Percentiles rank a stretch among this genome's conserved stretches.
Conservation (phyloP, 805 yeast species). For the Cyberlindnera americana region DNA sequence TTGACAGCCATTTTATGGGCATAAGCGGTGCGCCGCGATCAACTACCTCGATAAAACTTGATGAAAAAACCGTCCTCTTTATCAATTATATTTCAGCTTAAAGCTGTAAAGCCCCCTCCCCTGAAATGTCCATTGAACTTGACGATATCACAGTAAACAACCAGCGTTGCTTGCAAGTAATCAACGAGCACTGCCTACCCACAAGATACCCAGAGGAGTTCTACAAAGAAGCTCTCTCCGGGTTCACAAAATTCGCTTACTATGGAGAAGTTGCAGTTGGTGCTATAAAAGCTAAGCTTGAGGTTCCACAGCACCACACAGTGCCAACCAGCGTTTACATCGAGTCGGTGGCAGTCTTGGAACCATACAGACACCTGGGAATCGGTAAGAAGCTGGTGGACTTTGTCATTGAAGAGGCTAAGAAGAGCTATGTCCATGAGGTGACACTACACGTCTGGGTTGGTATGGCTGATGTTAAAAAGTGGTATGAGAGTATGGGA, state of each 20-base stretch:
- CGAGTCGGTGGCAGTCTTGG: constrained; percentile 64
- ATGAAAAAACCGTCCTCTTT: no score
- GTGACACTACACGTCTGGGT: constrained; percentile 52
- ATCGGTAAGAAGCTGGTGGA: constrained; percentile 59
- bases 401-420: constrained; percentile 54
- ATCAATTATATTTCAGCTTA: no score
- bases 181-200: constrained; percentile 52
- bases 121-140: constrained; percentile 36
- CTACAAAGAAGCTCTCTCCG: constrained; percentile 48
- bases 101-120: no score
- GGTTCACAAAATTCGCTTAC: constrained; percentile 54
- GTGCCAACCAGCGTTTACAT: constrained; percentile 57
- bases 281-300: constrained; percentile 54
- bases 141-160: constrained; percentile 62
- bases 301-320: constrained; percentile 41
- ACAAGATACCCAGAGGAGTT: constrained; percentile 47
- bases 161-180: constrained; percentile 52
- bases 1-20: no score
- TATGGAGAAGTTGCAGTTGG: constrained; percentile 82
- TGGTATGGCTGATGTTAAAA: constrained; percentile 37
- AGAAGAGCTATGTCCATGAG: constrained; percentile 48
- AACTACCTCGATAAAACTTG: no score
- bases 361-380: constrained; percentile 57
- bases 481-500: constrained; percentile 52
- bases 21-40: no score